Evolutionary conservation across 345 rosid species (phyloP).

Genomic region (Populus alba): DNA sequence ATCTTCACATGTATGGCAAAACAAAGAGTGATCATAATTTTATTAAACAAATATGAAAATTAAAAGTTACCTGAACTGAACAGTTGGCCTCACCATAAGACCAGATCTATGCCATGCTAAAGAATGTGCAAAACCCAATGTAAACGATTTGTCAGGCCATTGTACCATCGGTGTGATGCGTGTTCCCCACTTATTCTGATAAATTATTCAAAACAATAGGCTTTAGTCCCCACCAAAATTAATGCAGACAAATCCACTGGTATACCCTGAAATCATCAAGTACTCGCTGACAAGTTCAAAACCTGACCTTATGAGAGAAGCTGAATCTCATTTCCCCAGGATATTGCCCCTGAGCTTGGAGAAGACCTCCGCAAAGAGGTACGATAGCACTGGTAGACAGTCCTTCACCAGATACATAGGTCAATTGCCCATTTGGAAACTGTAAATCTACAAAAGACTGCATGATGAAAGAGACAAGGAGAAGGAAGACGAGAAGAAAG

Average conservation of each 20-base stretch:
- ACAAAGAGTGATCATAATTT: background rate
- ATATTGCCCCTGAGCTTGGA: constrained; percentile 96
- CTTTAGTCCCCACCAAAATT: constrained; percentile 3
- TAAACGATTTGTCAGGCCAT: constrained; percentile 88
- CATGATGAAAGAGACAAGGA: constrained; percentile 10
- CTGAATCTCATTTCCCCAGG: constrained; percentile 98
- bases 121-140: constrained; percentile 69
- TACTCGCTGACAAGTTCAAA: background rate
- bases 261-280: background rate
- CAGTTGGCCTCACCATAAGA: constrained; percentile 74
- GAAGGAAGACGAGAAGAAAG: background rate
- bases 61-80: constrained; percentile 66
- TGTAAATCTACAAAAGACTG: constrained; percentile 96
- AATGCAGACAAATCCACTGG: background rate
- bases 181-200: constrained; percentile 88
- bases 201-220: constrained; percentile 8
- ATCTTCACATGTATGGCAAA: background rate
- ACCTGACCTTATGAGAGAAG: constrained; percentile 74
- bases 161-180: constrained; percentile 79
- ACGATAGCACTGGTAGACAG: constrained; percentile 83
- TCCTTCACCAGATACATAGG: constrained; percentile 91
- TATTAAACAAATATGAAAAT: background rate
- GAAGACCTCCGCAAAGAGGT: constrained; percentile 84
- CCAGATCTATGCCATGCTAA: constrained; percentile 96
- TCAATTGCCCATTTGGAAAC: constrained; percentile 88